Conservation (phyloP, 225 moss, liverwort and hornwort species). For the Ulota crispa region DNA sequence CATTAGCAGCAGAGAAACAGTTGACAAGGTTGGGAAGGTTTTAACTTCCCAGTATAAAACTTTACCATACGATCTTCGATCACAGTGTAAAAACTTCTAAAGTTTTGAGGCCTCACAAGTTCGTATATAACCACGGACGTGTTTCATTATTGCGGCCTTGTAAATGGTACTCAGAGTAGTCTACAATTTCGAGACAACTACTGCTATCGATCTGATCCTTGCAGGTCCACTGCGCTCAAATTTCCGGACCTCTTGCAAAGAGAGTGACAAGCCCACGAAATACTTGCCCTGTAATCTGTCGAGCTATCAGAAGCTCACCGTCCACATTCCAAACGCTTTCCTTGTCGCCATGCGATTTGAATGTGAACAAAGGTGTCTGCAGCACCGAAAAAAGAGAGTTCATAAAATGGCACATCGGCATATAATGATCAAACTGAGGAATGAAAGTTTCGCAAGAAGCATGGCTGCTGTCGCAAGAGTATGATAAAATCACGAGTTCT, state of each 20-base stretch:
- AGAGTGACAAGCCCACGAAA: constrained; percentile 76
- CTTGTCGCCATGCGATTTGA: constrained; percentile 64
- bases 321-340: constrained; percentile 84
- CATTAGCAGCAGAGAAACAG: constrained; percentile 9
- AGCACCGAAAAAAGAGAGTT: constrained; percentile 14
- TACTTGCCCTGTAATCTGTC: constrained; percentile 74
- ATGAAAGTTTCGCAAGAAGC: constrained; percentile 4
- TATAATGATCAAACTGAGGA: background rate
- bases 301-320: constrained; percentile 76
- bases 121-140: background rate
- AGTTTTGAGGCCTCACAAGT: background rate
- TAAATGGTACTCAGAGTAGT: constrained; percentile 1
- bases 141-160: constrained; percentile 3
- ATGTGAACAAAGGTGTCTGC: constrained; percentile 90
- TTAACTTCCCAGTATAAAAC: constrained; percentile 12
- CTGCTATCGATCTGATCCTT: constrained; percentile 13
- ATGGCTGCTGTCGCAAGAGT: background rate
- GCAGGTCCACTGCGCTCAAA: constrained; percentile 32
- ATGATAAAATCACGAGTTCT: background rate
- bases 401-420: background rate
- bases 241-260: constrained; percentile 84
- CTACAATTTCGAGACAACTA: constrained; percentile 17
- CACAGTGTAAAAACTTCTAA: background rate
- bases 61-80: constrained; percentile 4
- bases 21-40: background rate